These are phyloP conservation scores for Torulaspora gathmanii DNA, from an alignment of 805 yeast species.

Conservation along the genomic window DNA sequence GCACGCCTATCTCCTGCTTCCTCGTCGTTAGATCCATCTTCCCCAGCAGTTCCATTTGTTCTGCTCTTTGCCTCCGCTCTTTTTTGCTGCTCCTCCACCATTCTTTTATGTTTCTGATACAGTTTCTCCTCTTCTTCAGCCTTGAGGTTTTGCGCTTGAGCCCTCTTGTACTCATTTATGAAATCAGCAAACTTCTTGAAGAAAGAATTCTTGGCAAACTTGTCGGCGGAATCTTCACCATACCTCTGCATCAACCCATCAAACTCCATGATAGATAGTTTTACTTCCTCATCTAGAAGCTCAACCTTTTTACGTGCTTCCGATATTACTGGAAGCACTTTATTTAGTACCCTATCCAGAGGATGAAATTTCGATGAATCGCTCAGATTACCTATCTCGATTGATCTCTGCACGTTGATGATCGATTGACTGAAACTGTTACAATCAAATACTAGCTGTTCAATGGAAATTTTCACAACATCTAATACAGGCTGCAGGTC, in stretches of 20 bases:
- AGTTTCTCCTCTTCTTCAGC: conserved; percentile 77
- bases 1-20: conserved; percentile 35
- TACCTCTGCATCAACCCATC: conserved; percentile 70
- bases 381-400: conserved; percentile 80
- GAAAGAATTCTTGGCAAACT: conserved; percentile 60
- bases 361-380: conserved; percentile 79
- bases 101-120: conserved; percentile 69
- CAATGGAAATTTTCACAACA: conserved; percentile 73
- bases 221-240: conserved; percentile 84
- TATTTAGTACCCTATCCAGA: conserved; percentile 60
- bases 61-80: conserved; percentile 18
- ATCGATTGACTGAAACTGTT: conserved; percentile 55
- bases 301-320: conserved; percentile 69
- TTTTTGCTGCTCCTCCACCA: conserved; percentile 38
- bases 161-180: conserved; percentile 71
- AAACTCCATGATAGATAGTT: conserved; percentile 59
- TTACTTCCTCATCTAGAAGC: conserved; percentile 58
- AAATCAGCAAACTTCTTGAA: conserved; percentile 78
- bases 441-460: conserved; percentile 74
- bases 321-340: conserved; percentile 62
- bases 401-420: conserved; percentile 64
- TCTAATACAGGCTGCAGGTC: conserved; percentile 56
- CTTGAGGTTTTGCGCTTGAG: conserved; percentile 69
- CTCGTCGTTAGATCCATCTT: conserved; percentile 8
- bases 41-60: conserved; percentile 4